Base-by-base conservation (phyloP, 2,329 filamentous ascomycete species). In the Xylaria sp. region DNA sequence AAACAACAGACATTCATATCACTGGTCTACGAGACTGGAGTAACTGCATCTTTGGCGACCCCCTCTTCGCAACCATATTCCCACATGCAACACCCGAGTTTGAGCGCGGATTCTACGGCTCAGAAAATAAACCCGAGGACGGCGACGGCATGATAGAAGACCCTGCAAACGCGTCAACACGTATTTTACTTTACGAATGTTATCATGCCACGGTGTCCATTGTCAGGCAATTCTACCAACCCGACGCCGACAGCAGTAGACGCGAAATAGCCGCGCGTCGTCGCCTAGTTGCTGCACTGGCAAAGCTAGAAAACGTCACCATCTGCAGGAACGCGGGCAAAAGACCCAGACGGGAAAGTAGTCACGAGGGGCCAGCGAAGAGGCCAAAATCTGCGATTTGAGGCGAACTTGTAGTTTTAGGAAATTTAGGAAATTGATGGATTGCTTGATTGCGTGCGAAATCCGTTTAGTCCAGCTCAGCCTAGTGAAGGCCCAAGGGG, bases 21-120 rank as follows among this genome's bases (percentile, higher is more conserved):
- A 80, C 76, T 0, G 83, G 83, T 0, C 68, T 86, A n/a, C 75
- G 76, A 37, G 81, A 83, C 71, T 87, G 83, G 83, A 80, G 80
- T 60, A 80, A 79, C 59, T 80, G 80, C 49, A 65, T 85, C 9
- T 86, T 87, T 63, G 84, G 83, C 9, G 84, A 87, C 61, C 83
- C 83, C 0, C 68, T 86, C 2, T 74, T 87, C 54, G 76, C 80
- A 2, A 75, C 73, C 2, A 75, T 76, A 5, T 83, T 86, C 64
- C 76, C 74, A 65, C 74, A 77, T 16, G 74, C 78, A 0, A 78
- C 74, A 3, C 65, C 73, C 10, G 75, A 77, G 0, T 79, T 85
- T 39, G 69, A 82, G 30, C 70, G 71, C 34, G 83, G 82, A 0
- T 84, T 81, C 65, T 70, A 37, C 63, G 49, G 69, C 48, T 30